These are phyloP conservation scores for Pleurotus citrinopileatus DNA, from an alignment of 768 basidiomycete species.

Conservation along the genomic window DNA sequence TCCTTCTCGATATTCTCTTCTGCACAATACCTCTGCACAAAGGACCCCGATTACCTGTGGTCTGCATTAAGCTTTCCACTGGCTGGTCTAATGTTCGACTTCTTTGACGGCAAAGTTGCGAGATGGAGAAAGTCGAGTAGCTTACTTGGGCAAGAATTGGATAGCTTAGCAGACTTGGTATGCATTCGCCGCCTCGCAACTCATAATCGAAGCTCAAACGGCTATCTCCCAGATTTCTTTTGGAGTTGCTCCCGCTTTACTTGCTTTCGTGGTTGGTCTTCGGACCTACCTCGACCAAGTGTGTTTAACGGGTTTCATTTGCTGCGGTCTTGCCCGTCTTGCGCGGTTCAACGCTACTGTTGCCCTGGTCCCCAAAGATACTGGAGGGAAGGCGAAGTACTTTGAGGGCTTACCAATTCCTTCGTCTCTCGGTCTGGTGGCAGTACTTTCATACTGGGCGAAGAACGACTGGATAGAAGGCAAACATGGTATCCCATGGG, in stretches of 20 bases:
- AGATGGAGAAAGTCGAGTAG: slow-evolving; percentile 95
- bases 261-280: slow-evolving; percentile 89
- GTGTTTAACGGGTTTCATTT: slow-evolving; percentile 85
- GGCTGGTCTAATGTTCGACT: slow-evolving; percentile 96
- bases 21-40: slow-evolving; percentile 80
- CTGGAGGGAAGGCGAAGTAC: slow-evolving; percentile 84
- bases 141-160: slow-evolving; percentile 96
- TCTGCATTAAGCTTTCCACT: slow-evolving; percentile 86
- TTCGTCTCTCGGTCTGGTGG: slow-evolving; percentile 79
- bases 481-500: slow-evolving; percentile 70
- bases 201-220: slow-evolving; percentile 5
- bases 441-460: slow-evolving; percentile 76
- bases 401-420: slow-evolving; percentile 99
- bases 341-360: slow-evolving; percentile 99
- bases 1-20: slow-evolving; percentile 93
- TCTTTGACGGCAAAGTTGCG: slow-evolving; percentile 96
- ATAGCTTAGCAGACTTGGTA: slow-evolving; percentile 96
- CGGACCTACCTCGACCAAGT: slow-evolving; percentile 90
- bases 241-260: slow-evolving; percentile 93
- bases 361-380: slow-evolving; percentile 87
- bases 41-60: slow-evolving; percentile 79
- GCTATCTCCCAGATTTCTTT: slow-evolving; percentile 77
- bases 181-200: slow-evolving; percentile 24
- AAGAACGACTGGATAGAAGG: slow-evolving; percentile 84
- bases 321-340: slow-evolving; percentile 93